Percentiles rank a stretch among this genome's conserved stretches.
Evolutionary conservation across 441 rosid species (phyloP).

Genomic region (Corymbia citriodora): DNA sequence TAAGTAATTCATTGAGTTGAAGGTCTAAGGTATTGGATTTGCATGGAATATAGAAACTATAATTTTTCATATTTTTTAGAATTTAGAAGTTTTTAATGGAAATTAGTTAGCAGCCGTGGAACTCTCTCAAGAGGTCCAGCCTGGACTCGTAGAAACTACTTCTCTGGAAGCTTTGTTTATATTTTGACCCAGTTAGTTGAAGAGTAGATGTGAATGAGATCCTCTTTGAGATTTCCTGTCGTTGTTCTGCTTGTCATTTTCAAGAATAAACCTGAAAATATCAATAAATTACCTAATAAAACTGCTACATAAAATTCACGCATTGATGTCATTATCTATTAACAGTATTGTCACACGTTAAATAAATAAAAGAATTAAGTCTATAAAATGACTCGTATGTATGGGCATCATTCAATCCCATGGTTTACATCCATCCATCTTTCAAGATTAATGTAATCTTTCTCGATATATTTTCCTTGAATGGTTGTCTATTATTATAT

Average conservation of each 20-base stretch:
- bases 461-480: background rate
- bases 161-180: background rate
- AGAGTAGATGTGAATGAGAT: constrained; percentile 19
- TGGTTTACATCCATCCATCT: background rate
- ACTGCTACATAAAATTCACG: background rate
- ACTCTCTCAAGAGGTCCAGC: background rate
- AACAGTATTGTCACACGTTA: background rate
- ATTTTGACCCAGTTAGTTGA: background rate
- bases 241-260: constrained; percentile 14
- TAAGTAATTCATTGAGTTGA: too few relatives aligned
- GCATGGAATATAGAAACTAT: background rate
- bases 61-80: background rate
- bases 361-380: background rate
- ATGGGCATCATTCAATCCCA: background rate
- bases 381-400: background rate
- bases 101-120: background rate
- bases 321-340: background rate
- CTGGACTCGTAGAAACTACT: background rate
- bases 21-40: background rate
- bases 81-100: background rate
- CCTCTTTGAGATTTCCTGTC: constrained; percentile 10
- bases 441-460: background rate
- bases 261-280: background rate
- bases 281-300: background rate
- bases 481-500: background rate